phyloP scores from a whole-genome alignment of 805 yeast species.

The Candida ficus region DNA sequence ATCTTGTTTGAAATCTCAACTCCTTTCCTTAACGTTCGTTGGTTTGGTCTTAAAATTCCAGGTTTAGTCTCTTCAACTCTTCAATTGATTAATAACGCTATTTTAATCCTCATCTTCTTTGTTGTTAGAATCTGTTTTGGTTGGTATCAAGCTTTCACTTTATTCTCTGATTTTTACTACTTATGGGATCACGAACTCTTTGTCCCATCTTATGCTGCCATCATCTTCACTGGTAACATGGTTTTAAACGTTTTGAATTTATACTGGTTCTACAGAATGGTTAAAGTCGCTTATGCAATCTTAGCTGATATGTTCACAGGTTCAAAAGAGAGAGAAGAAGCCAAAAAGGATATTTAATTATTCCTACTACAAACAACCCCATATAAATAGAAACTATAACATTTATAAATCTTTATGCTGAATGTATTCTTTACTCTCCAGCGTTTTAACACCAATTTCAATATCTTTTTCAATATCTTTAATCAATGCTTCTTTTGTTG shows the following conservation, averaged over 20 bases:
- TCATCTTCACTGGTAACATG: slow-evolving; percentile 39
- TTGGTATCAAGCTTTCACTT: slow-evolving; percentile 51
- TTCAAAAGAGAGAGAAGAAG: slow-evolving; percentile 19
- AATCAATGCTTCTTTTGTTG: slow-evolving; percentile 75
- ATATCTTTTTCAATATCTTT: slow-evolving; percentile 82
- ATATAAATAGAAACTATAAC: not conserved
- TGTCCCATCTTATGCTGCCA: slow-evolving; percentile 35
- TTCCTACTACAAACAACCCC: not conserved
- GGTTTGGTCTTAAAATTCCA: slow-evolving; percentile 76
- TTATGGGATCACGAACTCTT: slow-evolving; percentile 34
- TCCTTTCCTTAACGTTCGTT: slow-evolving; percentile 80
- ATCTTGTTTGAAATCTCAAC: slow-evolving; percentile 77
- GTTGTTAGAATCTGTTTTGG: slow-evolving; percentile 73
- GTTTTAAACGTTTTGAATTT: slow-evolving; percentile 59
- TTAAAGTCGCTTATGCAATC: slow-evolving; percentile 51
- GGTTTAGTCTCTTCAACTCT: slow-evolving; percentile 46
- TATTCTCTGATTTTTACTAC: slow-evolving; percentile 39
- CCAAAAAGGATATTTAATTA: slow-evolving; percentile 18
- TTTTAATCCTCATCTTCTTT: slow-evolving; percentile 62
- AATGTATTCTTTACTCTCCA: slow-evolving; percentile 39
- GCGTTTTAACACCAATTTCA: slow-evolving; percentile 50
- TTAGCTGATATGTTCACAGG: slow-evolving; percentile 25
- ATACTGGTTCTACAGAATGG: slow-evolving; percentile 80
- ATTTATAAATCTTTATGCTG: slow-evolving; percentile 22
- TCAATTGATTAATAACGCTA: slow-evolving; percentile 58